These are phyloP conservation scores for Marasmius fiardii DNA, from an alignment of 1,284 basidiomycete species.

Conservation along the genomic window DNA sequence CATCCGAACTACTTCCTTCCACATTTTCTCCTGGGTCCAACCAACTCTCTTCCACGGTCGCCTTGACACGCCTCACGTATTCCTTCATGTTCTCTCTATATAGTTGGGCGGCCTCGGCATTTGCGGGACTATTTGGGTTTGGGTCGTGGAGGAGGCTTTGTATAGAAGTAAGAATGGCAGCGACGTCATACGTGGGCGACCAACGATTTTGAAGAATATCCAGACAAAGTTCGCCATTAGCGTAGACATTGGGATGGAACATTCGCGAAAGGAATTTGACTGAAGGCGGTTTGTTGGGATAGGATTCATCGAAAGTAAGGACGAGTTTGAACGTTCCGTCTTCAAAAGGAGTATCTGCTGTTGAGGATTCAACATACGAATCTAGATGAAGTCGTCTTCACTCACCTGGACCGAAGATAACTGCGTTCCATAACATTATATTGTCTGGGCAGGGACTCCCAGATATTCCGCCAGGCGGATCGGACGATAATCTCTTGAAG, in stretches of 20 bases:
- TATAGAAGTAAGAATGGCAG: slow-evolving; percentile 94
- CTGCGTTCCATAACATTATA: slow-evolving; percentile 99
- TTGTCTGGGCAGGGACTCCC: slow-evolving; percentile 97
- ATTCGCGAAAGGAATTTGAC: slow-evolving; percentile 97
- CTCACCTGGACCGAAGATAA: slow-evolving; percentile 96
- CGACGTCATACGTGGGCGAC: slow-evolving; percentile 98
- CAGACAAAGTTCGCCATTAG: slow-evolving; percentile 95
- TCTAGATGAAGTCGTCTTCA: slow-evolving; percentile 12
- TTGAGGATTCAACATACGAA: slow-evolving; percentile 1
- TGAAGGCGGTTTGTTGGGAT: slow-evolving; percentile 96
- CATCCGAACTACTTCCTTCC: slow-evolving; percentile 25
- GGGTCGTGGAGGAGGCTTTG: slow-evolving; percentile 96
- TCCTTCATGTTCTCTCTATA: slow-evolving; percentile 99
- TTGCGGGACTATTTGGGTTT: slow-evolving; percentile 96
- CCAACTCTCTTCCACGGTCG: slow-evolving; percentile 90
- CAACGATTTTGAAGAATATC: slow-evolving; percentile 98
- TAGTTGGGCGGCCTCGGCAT: slow-evolving; percentile 94
- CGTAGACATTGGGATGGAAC: slow-evolving; percentile 99
- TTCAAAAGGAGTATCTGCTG: slow-evolving; percentile 97
- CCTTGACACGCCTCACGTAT: slow-evolving; percentile 89
- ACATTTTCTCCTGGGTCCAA: slow-evolving; percentile 75
- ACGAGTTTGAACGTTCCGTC: slow-evolving; percentile 98
- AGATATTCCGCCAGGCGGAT: slow-evolving; percentile 94
- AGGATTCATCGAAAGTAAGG: slow-evolving; percentile 94
- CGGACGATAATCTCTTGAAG: slow-evolving; percentile 92